Conservation (phyloP, 2,329 filamentous ascomycete species). For the Curvularia verruculosa region DNA sequence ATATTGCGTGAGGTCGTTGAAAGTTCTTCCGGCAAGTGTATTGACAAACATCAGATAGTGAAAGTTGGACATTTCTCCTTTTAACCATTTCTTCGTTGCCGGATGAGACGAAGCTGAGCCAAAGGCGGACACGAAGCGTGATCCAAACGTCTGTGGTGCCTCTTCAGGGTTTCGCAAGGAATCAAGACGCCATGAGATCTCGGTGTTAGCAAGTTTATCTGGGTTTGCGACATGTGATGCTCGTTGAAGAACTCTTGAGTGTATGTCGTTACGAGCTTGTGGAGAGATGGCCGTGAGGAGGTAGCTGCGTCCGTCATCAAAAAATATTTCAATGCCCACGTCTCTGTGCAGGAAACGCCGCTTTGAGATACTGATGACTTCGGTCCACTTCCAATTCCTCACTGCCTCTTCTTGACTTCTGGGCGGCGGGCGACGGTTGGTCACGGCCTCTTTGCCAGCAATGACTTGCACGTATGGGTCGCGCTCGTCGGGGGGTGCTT, state of each 20-base stretch:
- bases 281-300: conserved; percentile 83
- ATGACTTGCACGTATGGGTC: conserved; percentile 97
- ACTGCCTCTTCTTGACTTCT: conserved; percentile 68
- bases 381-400: conserved; percentile 90
- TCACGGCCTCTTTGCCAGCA: conserved; percentile 72
- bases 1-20: conserved; percentile 98
- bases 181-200: conserved; percentile 92
- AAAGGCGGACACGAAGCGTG: conserved; percentile 91
- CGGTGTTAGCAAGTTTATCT: conserved; percentile 73
- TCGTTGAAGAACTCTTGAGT: conserved; percentile 74
- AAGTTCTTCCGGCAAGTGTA: conserved; percentile 93
- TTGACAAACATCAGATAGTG: conserved; percentile 99
- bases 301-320: conserved; percentile 95
- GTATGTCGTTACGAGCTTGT: conserved; percentile 77
- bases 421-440: conserved; percentile 48
- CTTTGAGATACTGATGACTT: conserved; percentile 95
- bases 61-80: conserved; percentile 96
- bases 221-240: conserved; percentile 79
- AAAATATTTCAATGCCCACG: conserved; percentile 96
- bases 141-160: conserved; percentile 72
- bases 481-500: conserved; percentile 88
- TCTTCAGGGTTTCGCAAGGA: conserved; percentile 73
- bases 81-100: conserved; percentile 86
- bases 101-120: conserved; percentile 81
- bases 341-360: conserved; percentile 93